phyloP scores from a whole-genome alignment of 345 rosid species.

The Dipteronia dyeriana region DNA sequence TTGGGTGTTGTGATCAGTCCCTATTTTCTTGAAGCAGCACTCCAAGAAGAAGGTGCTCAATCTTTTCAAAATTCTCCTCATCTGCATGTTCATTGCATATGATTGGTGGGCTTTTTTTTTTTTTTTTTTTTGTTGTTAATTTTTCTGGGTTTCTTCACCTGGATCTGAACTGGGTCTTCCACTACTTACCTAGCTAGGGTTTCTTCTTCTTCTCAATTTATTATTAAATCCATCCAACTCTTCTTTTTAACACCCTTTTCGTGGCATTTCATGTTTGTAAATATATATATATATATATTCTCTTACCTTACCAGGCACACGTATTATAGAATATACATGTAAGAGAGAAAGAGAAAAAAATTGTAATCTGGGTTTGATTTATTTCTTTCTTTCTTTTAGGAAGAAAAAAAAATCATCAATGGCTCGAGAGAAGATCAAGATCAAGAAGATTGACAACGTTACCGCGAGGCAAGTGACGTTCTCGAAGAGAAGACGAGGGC shows the following conservation, averaged over 20 bases:
- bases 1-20: slow-evolving; percentile 22
- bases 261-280: not conserved
- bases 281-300: too few relatives aligned
- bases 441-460: slow-evolving; percentile 50
- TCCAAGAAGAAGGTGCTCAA: slow-evolving; percentile 18
- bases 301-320: not conserved
- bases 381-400: not conserved
- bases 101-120: slow-evolving; percentile 23
- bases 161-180: slow-evolving; percentile 36
- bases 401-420: slow-evolving; percentile 15
- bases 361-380: not conserved
- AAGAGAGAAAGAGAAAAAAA: not conserved
- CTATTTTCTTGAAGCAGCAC: not conserved
- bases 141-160: slow-evolving; percentile 23
- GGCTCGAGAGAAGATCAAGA: slow-evolving; percentile 61
- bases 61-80: not conserved
- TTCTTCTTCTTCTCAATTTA: slow-evolving; percentile 28
- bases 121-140: too few relatives aligned
- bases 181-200: slow-evolving; percentile 31
- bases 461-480: slow-evolving; percentile 64
- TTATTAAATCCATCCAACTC: not conserved
- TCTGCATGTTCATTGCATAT: slow-evolving; percentile 26
- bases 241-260: not conserved
- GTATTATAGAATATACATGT: not conserved
- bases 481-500: slow-evolving; percentile 58